These are phyloP conservation scores for Verbascum thapsus DNA, from an alignment of 257 asterid species.

Conservation along the genomic window DNA sequence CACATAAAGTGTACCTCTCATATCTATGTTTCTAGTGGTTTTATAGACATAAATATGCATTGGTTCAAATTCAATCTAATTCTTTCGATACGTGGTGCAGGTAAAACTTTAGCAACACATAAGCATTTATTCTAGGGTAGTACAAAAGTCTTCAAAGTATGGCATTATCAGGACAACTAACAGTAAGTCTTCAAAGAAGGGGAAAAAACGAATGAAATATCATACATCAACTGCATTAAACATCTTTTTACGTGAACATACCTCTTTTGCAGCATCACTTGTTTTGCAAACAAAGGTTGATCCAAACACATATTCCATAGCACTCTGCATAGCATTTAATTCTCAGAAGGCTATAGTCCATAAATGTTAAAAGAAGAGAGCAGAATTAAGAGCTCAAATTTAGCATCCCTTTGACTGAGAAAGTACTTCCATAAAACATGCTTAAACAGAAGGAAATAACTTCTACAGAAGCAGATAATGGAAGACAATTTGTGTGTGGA, in stretches of 20 bases:
- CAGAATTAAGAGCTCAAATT: slow-evolving; percentile 11
- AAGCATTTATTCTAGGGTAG: slow-evolving; percentile 9
- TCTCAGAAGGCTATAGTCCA: slow-evolving; percentile 27
- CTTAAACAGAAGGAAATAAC: slow-evolving; percentile 11
- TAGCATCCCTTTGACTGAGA: slow-evolving; percentile 4
- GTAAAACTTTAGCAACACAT: slow-evolving; percentile 14
- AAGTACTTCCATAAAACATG: background rate
- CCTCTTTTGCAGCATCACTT: slow-evolving; percentile 82
- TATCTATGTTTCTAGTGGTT: background rate
- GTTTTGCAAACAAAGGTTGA: slow-evolving; percentile 97
- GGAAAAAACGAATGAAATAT: no score
- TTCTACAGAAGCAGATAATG: slow-evolving; percentile 26
- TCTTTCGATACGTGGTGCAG: background rate
- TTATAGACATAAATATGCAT: slow-evolving; percentile 1
- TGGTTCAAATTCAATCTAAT: slow-evolving; percentile 5
- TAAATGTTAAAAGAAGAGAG: slow-evolving; percentile 12
- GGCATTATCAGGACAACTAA: slow-evolving; percentile 3
- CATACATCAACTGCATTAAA: no score
- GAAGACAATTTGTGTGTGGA: background rate
- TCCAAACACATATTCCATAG: slow-evolving; percentile 96
- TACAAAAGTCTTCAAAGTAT: background rate
- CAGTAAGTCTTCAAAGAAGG: no score
- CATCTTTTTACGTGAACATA: slow-evolving; percentile 31
- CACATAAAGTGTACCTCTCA: background rate
- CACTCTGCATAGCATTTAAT: slow-evolving; percentile 63